Evolutionary conservation across 73 alveolate species (phyloP).

Genomic region (Paraurostyla sp.): DNA sequence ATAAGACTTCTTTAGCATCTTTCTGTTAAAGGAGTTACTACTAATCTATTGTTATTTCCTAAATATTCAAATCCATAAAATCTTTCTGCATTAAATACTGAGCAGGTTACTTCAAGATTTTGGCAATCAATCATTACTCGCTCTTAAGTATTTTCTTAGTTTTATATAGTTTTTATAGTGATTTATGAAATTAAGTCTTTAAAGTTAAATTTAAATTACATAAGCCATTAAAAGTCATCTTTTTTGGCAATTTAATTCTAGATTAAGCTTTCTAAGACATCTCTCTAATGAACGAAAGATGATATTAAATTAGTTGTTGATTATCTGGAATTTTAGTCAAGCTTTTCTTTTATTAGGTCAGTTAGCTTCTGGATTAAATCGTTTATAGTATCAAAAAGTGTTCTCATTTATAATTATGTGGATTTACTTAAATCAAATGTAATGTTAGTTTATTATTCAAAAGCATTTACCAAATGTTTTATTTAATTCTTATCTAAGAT

Average conservation of each 20-base stretch:
- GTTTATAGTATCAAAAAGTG: background rate
- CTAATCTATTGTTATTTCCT: slow-evolving; percentile 96
- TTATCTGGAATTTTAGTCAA: background rate
- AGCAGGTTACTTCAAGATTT: slow-evolving; percentile 60
- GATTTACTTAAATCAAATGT: background rate
- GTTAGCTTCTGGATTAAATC: background rate
- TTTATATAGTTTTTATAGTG: slow-evolving; percentile 6
- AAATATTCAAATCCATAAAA: slow-evolving; percentile 98
- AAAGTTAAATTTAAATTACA: background rate
- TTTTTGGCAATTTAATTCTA: background rate
- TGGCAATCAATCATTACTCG: slow-evolving; percentile 73
- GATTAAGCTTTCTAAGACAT: background rate
- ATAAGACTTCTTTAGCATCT: slow-evolving; percentile 92
- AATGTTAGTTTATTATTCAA: background rate
- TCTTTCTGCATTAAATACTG: slow-evolving; percentile 81
- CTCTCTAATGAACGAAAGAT: background rate
- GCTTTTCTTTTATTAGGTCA: background rate
- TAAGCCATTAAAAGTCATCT: slow-evolving; percentile 37
- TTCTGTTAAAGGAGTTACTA: slow-evolving; percentile 94
- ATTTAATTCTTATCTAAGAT: background rate
- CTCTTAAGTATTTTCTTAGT: slow-evolving; percentile 60
- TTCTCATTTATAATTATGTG: background rate
- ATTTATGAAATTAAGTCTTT: background rate
- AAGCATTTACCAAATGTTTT: background rate
- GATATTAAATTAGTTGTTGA: background rate